These are phyloP conservation scores for Malbranchea cinnamomea DNA, from an alignment of 2,329 filamentous ascomycete species.

Conservation along the genomic window DNA sequence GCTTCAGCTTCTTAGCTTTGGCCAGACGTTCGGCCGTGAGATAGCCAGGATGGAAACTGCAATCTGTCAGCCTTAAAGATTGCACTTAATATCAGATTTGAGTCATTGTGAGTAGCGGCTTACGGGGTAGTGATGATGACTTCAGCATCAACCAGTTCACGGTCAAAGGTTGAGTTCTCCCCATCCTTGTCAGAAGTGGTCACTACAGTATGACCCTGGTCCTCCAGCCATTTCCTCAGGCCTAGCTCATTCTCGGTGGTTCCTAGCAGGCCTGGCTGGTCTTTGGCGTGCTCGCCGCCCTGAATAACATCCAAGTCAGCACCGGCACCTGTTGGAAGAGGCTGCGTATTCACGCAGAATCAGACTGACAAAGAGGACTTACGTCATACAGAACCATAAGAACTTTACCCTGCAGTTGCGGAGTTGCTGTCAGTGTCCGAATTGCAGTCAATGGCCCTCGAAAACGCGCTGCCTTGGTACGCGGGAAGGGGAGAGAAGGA, in stretches of 20 bases:
- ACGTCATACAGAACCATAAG: constrained; percentile 88
- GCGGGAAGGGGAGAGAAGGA: constrained; percentile 4
- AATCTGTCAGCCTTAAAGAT: neutral
- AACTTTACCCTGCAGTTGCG: constrained; percentile 79
- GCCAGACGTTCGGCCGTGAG: constrained; percentile 89
- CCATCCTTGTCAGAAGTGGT: constrained; percentile 98
- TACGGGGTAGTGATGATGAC: constrained; percentile 98
- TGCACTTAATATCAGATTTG: neutral
- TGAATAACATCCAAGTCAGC: constrained; percentile 15
- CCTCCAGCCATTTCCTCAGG: constrained; percentile 92
- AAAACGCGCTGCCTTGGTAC: too few species aligned
- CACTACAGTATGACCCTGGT: constrained; percentile 87
- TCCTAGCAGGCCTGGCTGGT: constrained; percentile 78
- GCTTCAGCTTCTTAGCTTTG: constrained; percentile 97
- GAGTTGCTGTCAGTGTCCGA: constrained; percentile 49
- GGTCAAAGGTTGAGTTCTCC: constrained; percentile 81
- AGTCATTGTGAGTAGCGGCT: constrained; percentile 12
- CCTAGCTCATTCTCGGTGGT: constrained; percentile 98
- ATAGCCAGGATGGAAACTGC: constrained; percentile 93
- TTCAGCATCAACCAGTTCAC: constrained; percentile 91
- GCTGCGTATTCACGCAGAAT: constrained; percentile 12
- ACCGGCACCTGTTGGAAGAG: neutral
- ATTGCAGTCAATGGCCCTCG: constrained; percentile 35
- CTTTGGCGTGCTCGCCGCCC: constrained; percentile 70
- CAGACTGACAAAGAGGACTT: constrained; percentile 22